phyloP scores from a whole-genome alignment of 2,329 filamentous ascomycete genomes.

The Talaromyces rugulosus region DNA sequence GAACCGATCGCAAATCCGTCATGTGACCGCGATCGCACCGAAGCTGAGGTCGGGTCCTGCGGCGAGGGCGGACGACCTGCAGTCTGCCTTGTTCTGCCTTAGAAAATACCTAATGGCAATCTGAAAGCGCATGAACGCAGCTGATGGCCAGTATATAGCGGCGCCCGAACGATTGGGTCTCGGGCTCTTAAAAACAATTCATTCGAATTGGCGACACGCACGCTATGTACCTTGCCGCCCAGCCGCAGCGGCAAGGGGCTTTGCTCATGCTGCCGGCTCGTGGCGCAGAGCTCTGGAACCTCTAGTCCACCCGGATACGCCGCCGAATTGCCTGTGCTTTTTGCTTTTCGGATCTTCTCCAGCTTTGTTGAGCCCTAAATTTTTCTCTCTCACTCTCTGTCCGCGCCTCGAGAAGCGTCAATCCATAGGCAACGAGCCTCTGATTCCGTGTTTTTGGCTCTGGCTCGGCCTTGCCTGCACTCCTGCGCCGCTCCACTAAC shows the following conservation, averaged over 20 bases:
- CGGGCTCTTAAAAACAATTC: constrained; percentile 8
- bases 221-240: constrained; percentile 15
- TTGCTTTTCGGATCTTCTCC: constrained; percentile 10
- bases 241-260: constrained; percentile 14
- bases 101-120: too few relatives aligned
- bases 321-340: constrained; percentile 14
- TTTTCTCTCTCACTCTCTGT: constrained; percentile 2
- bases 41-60: neutral
- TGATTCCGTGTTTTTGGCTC: constrained; percentile 7
- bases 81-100: neutral
- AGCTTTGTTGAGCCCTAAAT: constrained; percentile 8
- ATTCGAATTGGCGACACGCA: constrained; percentile 8
- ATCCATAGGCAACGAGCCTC: constrained; percentile 13
- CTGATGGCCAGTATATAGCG: neutral
- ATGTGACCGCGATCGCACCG: neutral
- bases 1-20: neutral
- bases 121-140: neutral
- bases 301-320: constrained; percentile 11
- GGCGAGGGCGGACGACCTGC: neutral
- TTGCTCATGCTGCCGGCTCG: constrained; percentile 2
- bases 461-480: neutral
- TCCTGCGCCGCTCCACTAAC: neutral
- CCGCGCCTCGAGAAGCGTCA: neutral
- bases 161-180: constrained; percentile 9
- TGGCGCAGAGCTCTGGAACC: constrained; percentile 7